A percentile compares a stretch with the other conserved stretches of the same genome.
These are phyloP conservation scores for Populus trichocarpa DNA, from an alignment of 441 rosid species.

Conservation along the genomic window DNA sequence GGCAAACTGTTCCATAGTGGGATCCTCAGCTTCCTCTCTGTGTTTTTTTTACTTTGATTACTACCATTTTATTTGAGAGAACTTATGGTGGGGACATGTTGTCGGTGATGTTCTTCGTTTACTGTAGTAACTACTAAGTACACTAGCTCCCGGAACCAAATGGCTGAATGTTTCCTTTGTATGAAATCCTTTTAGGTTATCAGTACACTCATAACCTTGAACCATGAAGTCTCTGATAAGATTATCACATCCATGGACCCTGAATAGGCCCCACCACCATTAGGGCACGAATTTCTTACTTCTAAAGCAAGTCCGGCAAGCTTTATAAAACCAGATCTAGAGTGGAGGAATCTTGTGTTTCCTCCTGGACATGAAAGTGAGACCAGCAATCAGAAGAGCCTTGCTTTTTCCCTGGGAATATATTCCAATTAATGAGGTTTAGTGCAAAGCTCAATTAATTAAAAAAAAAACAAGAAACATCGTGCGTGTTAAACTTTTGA, in stretches of 20 bases:
- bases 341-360: not conserved
- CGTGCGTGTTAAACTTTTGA: not conserved
- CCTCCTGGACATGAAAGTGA: not conserved
- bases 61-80: not conserved
- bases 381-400: not conserved
- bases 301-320: not conserved
- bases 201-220: not conserved
- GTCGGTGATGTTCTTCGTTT: not conserved
- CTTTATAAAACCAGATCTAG: not conserved
- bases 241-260: not conserved
- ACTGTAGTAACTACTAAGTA: not conserved
- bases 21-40: not conserved
- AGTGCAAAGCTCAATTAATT: not conserved
- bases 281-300: not conserved
- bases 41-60: not conserved
- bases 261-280: not conserved
- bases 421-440: not conserved
- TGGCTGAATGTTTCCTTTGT: not conserved
- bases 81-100: not conserved
- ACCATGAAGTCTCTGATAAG: not conserved
- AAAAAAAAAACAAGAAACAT: too few relatives aligned
- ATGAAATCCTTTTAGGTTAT: not conserved
- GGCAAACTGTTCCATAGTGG: constrained; percentile 39
- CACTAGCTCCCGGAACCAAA: too few relatives aligned
- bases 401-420: not conserved